phyloP scores from a whole-genome alignment of 1,284 basidiomycete species.

The Apiotrichum domesticum region DNA sequence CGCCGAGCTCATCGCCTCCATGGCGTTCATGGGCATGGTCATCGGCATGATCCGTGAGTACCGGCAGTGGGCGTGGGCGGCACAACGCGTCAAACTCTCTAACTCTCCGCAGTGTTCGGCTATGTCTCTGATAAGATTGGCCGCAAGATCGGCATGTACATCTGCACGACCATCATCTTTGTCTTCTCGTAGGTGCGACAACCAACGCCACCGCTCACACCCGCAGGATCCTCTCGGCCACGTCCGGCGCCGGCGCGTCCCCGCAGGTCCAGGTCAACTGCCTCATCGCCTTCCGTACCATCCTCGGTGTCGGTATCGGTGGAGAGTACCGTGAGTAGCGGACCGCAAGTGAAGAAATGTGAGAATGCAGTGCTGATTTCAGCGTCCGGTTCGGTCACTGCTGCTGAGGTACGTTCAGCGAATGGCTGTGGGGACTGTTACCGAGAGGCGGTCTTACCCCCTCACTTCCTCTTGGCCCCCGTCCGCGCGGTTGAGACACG shows the following conservation, averaged over 20 bases:
- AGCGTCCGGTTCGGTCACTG: conserved; percentile 79
- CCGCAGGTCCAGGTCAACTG: conserved; percentile 62
- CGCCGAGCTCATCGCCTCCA: no score
- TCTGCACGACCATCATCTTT: conserved; percentile 64
- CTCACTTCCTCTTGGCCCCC: no score
- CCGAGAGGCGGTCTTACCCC: no score
- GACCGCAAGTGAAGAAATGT: no score
- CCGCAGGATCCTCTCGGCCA: conserved; percentile 57
- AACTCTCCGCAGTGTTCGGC: conserved; percentile 38
- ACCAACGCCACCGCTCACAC: no score
- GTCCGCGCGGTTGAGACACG: no score
- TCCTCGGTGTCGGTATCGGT: conserved; percentile 66
- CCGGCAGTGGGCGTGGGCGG: not conserved
- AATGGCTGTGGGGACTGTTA: no score
- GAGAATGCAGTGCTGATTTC: not conserved
- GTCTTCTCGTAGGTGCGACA: conserved; percentile 56
- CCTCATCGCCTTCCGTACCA: conserved; percentile 74
- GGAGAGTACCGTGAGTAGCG: conserved; percentile 63
- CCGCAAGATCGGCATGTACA: conserved; percentile 11
- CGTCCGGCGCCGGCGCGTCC: conserved; percentile 3
- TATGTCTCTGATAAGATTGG: conserved; percentile 80
- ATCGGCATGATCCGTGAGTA: conserved; percentile 51
- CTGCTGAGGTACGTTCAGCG: conserved; percentile 55
- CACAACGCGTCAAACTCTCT: not conserved
- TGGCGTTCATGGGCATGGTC: conserved; percentile 69